Conservation (phyloP, 768 basidiomycete genomes). For the Lactifluus subvellereus region DNA sequence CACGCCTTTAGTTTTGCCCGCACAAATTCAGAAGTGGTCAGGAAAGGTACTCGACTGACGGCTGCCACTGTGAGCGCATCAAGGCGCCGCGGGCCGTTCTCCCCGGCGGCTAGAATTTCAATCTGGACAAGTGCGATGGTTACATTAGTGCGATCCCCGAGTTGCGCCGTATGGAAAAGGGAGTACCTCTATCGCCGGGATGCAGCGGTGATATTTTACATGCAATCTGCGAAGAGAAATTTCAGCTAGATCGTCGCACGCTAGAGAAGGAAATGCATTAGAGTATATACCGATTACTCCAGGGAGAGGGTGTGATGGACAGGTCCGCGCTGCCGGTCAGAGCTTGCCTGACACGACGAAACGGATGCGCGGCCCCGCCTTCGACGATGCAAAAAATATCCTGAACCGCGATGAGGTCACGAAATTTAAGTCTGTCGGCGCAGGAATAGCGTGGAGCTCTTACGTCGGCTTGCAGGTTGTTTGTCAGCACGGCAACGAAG, state of each 20-base stretch:
- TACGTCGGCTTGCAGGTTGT: constrained; percentile 61
- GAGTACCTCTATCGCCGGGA: constrained; percentile 72
- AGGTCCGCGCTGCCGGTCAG: constrained; percentile 58
- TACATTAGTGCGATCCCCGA: neutral
- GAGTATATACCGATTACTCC: constrained; percentile 72
- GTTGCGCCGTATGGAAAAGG: neutral
- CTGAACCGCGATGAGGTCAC: constrained; percentile 36
- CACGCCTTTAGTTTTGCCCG: constrained; percentile 80
- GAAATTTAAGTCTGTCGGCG: neutral
- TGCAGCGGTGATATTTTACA: constrained; percentile 65
- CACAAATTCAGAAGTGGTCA: constrained; percentile 81
- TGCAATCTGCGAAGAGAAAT: constrained; percentile 48
- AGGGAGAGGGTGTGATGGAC: constrained; percentile 67
- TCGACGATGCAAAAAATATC: constrained; percentile 85
- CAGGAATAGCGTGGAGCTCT: constrained; percentile 28
- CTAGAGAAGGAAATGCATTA: constrained; percentile 10
- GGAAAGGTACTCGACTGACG: constrained; percentile 68
- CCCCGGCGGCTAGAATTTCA: constrained; percentile 77
- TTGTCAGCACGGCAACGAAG: constrained; percentile 63
- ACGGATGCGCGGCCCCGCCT: constrained; percentile 63
- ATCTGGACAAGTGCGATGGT: constrained; percentile 42
- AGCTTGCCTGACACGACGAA: constrained; percentile 75
- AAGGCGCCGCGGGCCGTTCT: constrained; percentile 71
- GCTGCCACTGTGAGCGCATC: constrained; percentile 62
- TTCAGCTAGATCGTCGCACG: constrained; percentile 11